Base-by-base conservation (phyloP, 768 basidiomycete genomes). In the Trametes coccinea region DNA sequence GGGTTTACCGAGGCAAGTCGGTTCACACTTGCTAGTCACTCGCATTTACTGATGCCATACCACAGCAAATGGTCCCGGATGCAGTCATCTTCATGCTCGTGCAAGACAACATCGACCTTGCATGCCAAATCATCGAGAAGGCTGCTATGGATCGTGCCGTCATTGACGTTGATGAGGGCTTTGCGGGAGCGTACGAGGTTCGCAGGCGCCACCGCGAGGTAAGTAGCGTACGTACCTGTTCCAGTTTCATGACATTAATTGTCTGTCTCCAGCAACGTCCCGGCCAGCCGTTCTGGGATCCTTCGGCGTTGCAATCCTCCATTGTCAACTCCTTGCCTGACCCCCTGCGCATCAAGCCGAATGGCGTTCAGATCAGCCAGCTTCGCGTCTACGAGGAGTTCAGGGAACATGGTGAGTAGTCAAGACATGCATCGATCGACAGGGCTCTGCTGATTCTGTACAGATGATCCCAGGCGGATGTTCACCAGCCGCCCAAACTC, bases 131-230 rank as follows among this genome's bases (percentile, higher is more conserved):
- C 8, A 95, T 99, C 64, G 95, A 98, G 76, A 95, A 93, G 69
- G 95, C 95, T 5, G 97, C 97, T 0, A 97, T 97, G 91, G 95
- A 98, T 69, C 86, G 93, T 60, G 95, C 95, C 6, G 84, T 93
- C 53, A 83, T 86, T 3, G 97, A 98, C 68, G 91, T 97, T 6
- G 97, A 99, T 71, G 94, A 96, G 63, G 88, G 85, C 27, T 92
- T 99, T 62, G 80, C 84, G 2, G 64, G 84, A 29, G 90, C 94
- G 9, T 97, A 95, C 69, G 90, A 94, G 37, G 80, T 82, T 48
- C 84, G 97, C 56, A 85, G 91, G 59, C 87, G 90, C 49, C 94
- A 98, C 72, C 84, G 93, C 58, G 94, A 96, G 80, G 88, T 90
- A 60, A 55, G 80, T 76, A 14, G 17, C 34, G 41, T 14, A 31